Base-by-base conservation (phyloP, 192 early-diverging fungal genomes). In the Jimgerdemannia lactiflua region DNA sequence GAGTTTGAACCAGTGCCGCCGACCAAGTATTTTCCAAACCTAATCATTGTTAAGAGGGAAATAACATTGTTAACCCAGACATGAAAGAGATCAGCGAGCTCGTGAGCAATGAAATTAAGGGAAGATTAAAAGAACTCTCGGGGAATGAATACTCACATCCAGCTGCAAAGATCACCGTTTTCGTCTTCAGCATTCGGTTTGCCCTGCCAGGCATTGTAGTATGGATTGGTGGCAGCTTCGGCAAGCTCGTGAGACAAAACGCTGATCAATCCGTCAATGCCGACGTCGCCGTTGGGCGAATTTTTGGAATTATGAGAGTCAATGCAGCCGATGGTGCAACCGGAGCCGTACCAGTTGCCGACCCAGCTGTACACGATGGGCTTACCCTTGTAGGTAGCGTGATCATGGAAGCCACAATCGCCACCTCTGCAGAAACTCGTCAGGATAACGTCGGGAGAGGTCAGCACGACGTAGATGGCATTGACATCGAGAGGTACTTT, bases 81-180 rank as follows among this genome's bases (percentile, higher is more conserved):
- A 29, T 29, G 29, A 29, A 29, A 29, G 29, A 29, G 29, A 29
- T 1, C 29, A 29, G 29, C 29, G 29, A 29, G 29, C 29, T 29
- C 29, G 29, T 29, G 29, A 29, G 29, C 1, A 29, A 29, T 29
- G 29, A 29, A 29, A 29, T 29, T 29, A 29, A 29, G 29, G 29
- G 29, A 29, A 29, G 29, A 29, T 29, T 29, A 29, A 29, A 29
- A 0, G 29, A 29, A 29, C 29, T 29, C 29, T 29, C 29, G 29
- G 29, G 29, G 29, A 29, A 29, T 29, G 29, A 29, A 29, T 29
- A 29, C 29, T 29, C 29, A 29, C 29, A 0, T 75, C 64, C 64
- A 81, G 39, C 65, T 69, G 71, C 79, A 81, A 49, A 70, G 82
- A 29, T 81, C 77, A 54, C 68, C 73, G 67, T 79, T 82, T 66